Percentiles rank a stretch among this genome's conserved stretches.
These are phyloP conservation scores for Xanthoconium purpureum DNA, from an alignment of 768 basidiomycete species.

Conservation along the genomic window DNA sequence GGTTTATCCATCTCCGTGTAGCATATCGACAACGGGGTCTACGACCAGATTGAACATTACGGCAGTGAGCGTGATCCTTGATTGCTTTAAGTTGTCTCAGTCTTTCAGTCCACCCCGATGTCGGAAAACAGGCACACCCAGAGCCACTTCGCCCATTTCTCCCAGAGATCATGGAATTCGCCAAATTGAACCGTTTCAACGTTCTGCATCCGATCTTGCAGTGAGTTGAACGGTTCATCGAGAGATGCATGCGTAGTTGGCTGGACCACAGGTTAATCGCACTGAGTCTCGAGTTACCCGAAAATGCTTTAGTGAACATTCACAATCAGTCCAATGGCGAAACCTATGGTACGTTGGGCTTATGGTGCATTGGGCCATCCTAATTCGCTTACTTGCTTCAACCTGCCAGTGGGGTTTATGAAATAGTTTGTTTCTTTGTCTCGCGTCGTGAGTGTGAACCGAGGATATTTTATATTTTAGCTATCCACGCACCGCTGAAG, in stretches of 20 bases:
- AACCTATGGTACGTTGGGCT: constrained; percentile 36
- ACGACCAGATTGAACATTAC: constrained; percentile 63
- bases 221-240: constrained; percentile 18
- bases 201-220: constrained; percentile 49
- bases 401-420: constrained; percentile 58
- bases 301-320: constrained; percentile 48
- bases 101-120: constrained; percentile 48
- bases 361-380: neutral
- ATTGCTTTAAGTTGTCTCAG: neutral
- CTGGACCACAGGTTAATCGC: constrained; percentile 42
- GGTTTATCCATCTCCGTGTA: constrained; percentile 20
- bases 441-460: neutral
- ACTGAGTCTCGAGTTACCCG: constrained; percentile 50
- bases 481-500: constrained; percentile 48
- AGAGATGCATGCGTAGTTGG: neutral
- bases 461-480: constrained; percentile 25
- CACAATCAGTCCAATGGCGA: constrained; percentile 44
- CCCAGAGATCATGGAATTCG: constrained; percentile 50
- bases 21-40: constrained; percentile 62
- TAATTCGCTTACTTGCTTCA: neutral
- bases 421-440: constrained; percentile 48
- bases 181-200: constrained; percentile 48
- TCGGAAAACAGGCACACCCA: constrained; percentile 48
- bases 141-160: constrained; percentile 47
- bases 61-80: constrained; percentile 41